Conservation (phyloP, 2,329 filamentous ascomycete genomes). For the Epichloe baconii region DNA sequence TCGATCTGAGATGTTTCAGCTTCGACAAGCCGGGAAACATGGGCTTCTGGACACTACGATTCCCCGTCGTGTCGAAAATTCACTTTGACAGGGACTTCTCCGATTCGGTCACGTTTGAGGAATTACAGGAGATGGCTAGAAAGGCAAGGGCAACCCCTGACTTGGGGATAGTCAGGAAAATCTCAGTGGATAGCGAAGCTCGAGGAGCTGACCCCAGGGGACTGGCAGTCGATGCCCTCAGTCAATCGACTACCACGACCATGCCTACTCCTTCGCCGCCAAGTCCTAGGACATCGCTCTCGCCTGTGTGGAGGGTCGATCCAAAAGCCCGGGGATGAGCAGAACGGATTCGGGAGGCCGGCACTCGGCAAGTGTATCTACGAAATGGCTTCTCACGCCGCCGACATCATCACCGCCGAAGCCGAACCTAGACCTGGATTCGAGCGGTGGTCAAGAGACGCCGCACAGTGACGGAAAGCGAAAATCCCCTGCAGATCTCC, state of each 20-base stretch:
- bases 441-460: not conserved
- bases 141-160: constrained; percentile 36
- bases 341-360: not conserved
- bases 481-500: constrained; percentile 1
- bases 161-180: constrained; percentile 46
- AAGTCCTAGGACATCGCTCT: constrained; percentile 2
- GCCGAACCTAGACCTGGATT: not conserved
- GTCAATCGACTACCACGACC: constrained; percentile 30
- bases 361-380: not conserved
- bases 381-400: constrained; percentile 5
- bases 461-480: constrained; percentile 3
- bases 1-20: constrained; percentile 67
- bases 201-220: constrained; percentile 39
- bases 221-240: constrained; percentile 28
- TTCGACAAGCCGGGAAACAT: constrained; percentile 62
- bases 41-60: constrained; percentile 61
- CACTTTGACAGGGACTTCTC: constrained; percentile 61
- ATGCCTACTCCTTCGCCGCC: constrained; percentile 22
- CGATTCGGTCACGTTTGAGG: constrained; percentile 55
- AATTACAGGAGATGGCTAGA: constrained; percentile 54
- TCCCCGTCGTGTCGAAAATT: constrained; percentile 63
- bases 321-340: not conserved
- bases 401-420: constrained; percentile 5
- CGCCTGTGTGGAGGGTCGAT: not conserved
- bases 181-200: constrained; percentile 47